Base-by-base conservation (phyloP, 129 eudicot species). In the Cynara cardunculus region DNA sequence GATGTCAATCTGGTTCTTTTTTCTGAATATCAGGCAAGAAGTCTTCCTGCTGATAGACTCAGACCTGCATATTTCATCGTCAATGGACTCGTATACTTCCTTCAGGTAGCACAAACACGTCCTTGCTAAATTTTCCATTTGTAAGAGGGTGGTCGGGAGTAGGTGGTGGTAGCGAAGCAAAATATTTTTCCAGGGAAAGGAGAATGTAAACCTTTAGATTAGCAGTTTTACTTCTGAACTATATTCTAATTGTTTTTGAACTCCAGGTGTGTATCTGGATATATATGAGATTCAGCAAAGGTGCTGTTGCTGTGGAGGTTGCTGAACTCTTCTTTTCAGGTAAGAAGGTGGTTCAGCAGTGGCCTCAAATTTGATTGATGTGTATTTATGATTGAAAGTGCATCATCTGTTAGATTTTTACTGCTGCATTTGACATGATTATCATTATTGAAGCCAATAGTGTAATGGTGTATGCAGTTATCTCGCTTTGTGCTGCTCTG, bases 281-380 rank as follows among this genome's bases (percentile, higher is more conserved):
- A 72, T 84, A 77, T 62, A 84, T 90, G 82, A 59, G 85, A 66
- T 78, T 88, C 73, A 80, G 85, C 74, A 69, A 16, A 26, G 77
- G 83, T 69, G 62, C 76, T 64, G 71, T 78, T 72, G 91, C 87
- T 5, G 81, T 90, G 70, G 81, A 84, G 68, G 85, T 81, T 72
- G 88, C 94, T 73, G 88, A 81, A 80, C 86, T 90, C 46, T 90
- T 90, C 75, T 84, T 88, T 72, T 68, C 94, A 86, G 89, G 94
- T 90, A 31, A 83, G 19, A 74, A 56, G 35, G 44, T 37, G 32
- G 26, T 65, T 34, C 44, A 21, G 13, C 32, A 26, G 26, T 74
- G 31, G 31, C 24, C 71, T 67, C 35, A 44, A 24, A 74, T 73
- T 28, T 74, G 76, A 16, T 73, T 65, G 25, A 28, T 74, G 27